Evolutionary conservation across 1,284 basidiomycete genomes (phyloP).

Genomic region (Trametes polyzona): DNA sequence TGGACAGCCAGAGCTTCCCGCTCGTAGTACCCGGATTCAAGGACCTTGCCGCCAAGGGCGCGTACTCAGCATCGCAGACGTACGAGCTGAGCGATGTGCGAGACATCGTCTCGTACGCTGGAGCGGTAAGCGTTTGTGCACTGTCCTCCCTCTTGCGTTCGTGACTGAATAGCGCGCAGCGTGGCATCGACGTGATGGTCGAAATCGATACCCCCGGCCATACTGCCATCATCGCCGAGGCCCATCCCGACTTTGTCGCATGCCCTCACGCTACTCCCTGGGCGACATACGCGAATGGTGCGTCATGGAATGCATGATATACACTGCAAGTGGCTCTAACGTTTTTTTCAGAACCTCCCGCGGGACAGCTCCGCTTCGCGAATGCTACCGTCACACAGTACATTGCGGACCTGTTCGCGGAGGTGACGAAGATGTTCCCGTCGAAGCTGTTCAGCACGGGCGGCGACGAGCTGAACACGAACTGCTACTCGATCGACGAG

Average conservation of each 20-base stretch:
- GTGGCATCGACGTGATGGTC: constrained; percentile 80
- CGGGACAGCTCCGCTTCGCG: constrained; percentile 80
- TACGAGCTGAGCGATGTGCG: constrained; percentile 68
- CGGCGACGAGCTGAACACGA: constrained; percentile 80
- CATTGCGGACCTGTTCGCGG: constrained; percentile 48
- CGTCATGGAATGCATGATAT: too few relatives aligned
- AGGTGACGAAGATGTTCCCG: constrained; percentile 51
- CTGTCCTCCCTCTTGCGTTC: background rate
- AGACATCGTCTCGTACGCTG: constrained; percentile 74
- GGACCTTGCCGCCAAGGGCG: constrained; percentile 67
- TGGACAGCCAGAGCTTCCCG: constrained; percentile 80
- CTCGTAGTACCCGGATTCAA: constrained; percentile 65
- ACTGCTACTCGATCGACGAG: constrained; percentile 69
- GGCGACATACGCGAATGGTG: constrained; percentile 63
- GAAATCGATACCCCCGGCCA: constrained; percentile 82
- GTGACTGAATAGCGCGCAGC: constrained; percentile 40
- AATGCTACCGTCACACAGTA: constrained; percentile 45
- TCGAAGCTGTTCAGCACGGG: constrained; percentile 76
- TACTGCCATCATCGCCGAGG: constrained; percentile 65
- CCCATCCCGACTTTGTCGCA: constrained; percentile 76
- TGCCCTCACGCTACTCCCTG: constrained; percentile 70
- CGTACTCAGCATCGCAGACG: constrained; percentile 60
- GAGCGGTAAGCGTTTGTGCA: constrained; percentile 50
- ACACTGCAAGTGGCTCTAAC: too few relatives aligned
- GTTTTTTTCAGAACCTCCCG: constrained; percentile 62